Conservation (phyloP, 2,329 filamentous ascomycete genomes). For the Ophiosphaerella narmari region DNA sequence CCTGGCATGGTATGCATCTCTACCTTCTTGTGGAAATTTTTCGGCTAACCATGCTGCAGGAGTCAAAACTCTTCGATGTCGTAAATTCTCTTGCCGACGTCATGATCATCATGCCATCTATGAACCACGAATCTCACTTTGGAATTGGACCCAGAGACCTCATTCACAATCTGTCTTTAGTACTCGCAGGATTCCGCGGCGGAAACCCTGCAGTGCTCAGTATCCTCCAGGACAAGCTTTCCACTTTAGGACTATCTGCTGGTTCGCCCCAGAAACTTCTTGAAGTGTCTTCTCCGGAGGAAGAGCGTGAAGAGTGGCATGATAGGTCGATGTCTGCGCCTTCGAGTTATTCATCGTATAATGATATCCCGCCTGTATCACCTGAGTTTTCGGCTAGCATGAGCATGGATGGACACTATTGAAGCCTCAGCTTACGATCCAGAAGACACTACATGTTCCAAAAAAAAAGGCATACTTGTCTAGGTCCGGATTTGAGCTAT, state of each 20-base stretch:
- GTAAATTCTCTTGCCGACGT: constrained; percentile 43
- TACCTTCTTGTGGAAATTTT: neutral
- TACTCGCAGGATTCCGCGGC: constrained; percentile 37
- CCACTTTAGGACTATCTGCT: constrained; percentile 29
- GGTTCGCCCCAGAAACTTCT: constrained; percentile 37
- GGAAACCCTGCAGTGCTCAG: constrained; percentile 41
- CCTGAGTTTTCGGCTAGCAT: constrained; percentile 18
- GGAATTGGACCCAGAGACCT: constrained; percentile 39
- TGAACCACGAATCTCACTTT: constrained; percentile 39
- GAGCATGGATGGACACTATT: constrained; percentile 22
- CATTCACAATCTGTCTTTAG: constrained; percentile 37
- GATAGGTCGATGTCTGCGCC: constrained; percentile 22
- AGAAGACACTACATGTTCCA: too few species aligned
- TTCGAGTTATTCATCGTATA: constrained; percentile 16
- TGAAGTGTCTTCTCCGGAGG: constrained; percentile 38
- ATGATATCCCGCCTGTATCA: constrained; percentile 9
- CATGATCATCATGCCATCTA: constrained; percentile 42
- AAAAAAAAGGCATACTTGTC: too few species aligned
- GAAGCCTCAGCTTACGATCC: neutral
- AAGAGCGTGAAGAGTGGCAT: constrained; percentile 36
- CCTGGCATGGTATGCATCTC: constrained; percentile 38
- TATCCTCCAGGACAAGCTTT: constrained; percentile 40
- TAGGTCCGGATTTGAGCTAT: too few species aligned
- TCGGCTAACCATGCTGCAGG: constrained; percentile 16
- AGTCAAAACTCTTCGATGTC: constrained; percentile 44